phyloP scores from a whole-genome alignment of 345 rosid genomes.

The Sisymbrium irio region DNA sequence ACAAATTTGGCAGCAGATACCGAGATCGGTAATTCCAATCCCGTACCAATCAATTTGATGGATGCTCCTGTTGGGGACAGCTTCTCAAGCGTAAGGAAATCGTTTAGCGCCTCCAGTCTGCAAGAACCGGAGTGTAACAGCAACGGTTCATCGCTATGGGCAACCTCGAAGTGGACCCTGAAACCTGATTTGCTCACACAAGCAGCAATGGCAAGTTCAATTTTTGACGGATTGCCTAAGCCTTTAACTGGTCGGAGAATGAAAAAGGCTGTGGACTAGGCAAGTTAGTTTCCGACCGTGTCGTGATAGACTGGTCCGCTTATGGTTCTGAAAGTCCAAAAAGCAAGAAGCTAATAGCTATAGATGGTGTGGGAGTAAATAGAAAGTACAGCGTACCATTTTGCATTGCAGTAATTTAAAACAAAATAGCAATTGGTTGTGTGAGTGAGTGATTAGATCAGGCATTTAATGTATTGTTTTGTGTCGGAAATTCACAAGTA shows the following conservation, averaged over 20 bases:
- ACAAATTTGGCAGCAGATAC: conserved; percentile 35
- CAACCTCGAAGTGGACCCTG: conserved; percentile 56
- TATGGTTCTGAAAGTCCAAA: conserved; percentile 1
- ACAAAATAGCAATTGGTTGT: neutral
- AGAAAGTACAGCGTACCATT: conserved; percentile 6
- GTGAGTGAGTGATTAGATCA: neutral
- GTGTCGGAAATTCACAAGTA: neutral
- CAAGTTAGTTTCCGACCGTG: neutral
- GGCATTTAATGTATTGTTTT: neutral
- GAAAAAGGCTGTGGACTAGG: conserved; percentile 82
- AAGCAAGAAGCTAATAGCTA: conserved; percentile 6
- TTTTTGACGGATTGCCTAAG: conserved; percentile 75
- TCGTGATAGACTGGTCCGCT: neutral
- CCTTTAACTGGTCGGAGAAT: conserved; percentile 60
- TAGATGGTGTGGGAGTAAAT: conserved; percentile 4
- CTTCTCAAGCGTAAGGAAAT: conserved; percentile 55
- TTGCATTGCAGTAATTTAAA: conserved; percentile 16
- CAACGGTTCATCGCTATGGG: conserved; percentile 46
- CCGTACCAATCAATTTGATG: conserved; percentile 25
- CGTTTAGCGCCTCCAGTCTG: conserved; percentile 71
- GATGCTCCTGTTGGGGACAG: conserved; percentile 40
- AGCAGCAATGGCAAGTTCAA: conserved; percentile 55
- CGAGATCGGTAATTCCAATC: conserved; percentile 25
- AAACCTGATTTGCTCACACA: conserved; percentile 63
- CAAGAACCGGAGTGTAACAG: conserved; percentile 49